Percentiles rank a stretch among this genome's conserved stretches.
phyloP scores from a whole-genome alignment of 2,329 filamentous ascomycete species.

The Colletotrichum sp. region DNA sequence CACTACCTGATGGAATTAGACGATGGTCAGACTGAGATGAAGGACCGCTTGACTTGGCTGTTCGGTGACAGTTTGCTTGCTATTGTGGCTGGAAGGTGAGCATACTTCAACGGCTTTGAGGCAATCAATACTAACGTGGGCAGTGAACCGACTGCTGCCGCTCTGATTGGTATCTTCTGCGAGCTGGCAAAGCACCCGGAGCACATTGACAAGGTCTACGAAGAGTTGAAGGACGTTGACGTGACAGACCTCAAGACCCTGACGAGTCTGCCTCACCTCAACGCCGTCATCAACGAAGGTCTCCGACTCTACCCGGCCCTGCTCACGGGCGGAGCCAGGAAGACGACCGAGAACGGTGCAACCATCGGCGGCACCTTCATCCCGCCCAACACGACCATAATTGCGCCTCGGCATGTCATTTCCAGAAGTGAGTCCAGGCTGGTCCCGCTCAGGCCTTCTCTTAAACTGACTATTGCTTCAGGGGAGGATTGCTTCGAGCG shows the following conservation, averaged over 20 bases:
- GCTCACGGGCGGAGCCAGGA: constrained; percentile 17
- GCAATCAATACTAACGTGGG: not conserved
- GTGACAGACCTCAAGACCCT: constrained; percentile 22
- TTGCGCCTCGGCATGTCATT: constrained; percentile 25
- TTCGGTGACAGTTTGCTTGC: constrained; percentile 23
- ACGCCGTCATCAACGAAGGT: constrained; percentile 22
- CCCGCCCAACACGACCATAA: constrained; percentile 19
- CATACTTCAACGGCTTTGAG: not conserved
- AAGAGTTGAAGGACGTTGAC: constrained; percentile 22
- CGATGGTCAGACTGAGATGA: constrained; percentile 5
- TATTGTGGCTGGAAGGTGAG: constrained; percentile 27
- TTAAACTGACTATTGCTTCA: not conserved
- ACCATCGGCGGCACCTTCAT: constrained; percentile 15
- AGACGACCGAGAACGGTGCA: constrained; percentile 18
- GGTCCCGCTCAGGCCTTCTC: not conserved
- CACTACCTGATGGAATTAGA: constrained; percentile 16
- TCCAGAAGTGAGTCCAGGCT: constrained; percentile 37
- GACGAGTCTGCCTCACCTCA: constrained; percentile 25
- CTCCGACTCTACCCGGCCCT: constrained; percentile 20
- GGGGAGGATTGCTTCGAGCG: constrained; percentile 32
- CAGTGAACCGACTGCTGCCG: constrained; percentile 24
- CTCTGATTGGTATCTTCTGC: constrained; percentile 23
- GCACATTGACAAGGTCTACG: constrained; percentile 16
- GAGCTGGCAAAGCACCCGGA: constrained; percentile 22
- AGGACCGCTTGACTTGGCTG: constrained; percentile 13